Evolutionary conservation across 306 rosid species (phyloP).

Genomic region (Abrus precatorius): DNA sequence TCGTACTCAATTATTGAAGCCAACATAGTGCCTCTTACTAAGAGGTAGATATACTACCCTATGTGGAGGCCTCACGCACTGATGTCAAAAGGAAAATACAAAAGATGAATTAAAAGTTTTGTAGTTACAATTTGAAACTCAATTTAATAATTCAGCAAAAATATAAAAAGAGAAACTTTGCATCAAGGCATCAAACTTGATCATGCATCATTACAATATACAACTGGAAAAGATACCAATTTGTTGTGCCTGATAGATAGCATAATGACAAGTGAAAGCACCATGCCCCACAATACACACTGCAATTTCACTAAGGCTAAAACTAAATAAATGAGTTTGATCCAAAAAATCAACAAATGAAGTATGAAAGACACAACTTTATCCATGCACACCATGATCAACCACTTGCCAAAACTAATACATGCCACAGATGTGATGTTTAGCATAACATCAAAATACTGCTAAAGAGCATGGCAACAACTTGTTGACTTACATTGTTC

Average conservation of each 20-base stretch:
- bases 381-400: constrained; percentile 16
- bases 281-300: constrained; percentile 4
- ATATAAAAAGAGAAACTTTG: constrained; percentile 22
- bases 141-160: constrained; percentile 15
- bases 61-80: constrained; percentile 96
- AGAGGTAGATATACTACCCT: constrained; percentile 87
- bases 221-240: neutral
- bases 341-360: neutral
- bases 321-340: neutral
- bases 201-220: constrained; percentile 25
- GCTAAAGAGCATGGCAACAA: constrained; percentile 39
- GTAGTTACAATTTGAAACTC: constrained; percentile 5
- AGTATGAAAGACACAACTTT: neutral
- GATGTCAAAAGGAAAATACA: constrained; percentile 34
- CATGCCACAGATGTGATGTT: constrained; percentile 14
- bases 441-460: constrained; percentile 1
- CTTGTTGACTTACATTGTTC: constrained; percentile 62
- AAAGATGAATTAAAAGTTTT: constrained; percentile 24
- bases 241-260: neutral
- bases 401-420: neutral
- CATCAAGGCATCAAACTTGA: neutral
- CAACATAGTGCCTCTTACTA: constrained; percentile 84
- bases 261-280: constrained; percentile 16
- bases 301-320: constrained; percentile 30
- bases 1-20: constrained; percentile 73